A percentile compares a stretch with the other conserved stretches of the same genome.
Evolutionary conservation across 805 yeast species (phyloP).

Genomic region (Starmerella potacharoeniae): DNA sequence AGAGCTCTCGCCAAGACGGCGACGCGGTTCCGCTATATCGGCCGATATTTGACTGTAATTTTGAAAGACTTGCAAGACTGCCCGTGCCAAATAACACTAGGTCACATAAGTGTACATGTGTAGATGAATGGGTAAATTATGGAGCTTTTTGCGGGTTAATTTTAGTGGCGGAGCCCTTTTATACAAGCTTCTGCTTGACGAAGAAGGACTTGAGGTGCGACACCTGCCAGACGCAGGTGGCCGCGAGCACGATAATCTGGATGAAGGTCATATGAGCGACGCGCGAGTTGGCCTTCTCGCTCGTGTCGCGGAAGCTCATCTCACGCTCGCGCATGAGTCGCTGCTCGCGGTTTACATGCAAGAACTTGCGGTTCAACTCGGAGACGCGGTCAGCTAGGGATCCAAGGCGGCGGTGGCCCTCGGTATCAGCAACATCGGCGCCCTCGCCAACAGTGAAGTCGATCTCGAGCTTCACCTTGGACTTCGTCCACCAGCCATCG

Average conservation of each 20-base stretch:
- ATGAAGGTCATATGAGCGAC: slow-evolving; percentile 64
- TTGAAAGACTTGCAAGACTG: too few species aligned
- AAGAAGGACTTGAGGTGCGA: slow-evolving; percentile 69
- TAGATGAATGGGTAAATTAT: not conserved
- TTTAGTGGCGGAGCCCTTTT: slow-evolving; percentile 10
- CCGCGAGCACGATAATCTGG: slow-evolving; percentile 55
- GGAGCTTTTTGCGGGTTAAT: not conserved
- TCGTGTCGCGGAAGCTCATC: slow-evolving; percentile 60
- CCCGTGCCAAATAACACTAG: too few species aligned
- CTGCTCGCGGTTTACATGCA: slow-evolving; percentile 55
- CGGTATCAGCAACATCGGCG: slow-evolving; percentile 46
- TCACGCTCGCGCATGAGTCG: slow-evolving; percentile 52
- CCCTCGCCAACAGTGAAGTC: slow-evolving; percentile 63
- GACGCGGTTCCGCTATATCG: too few species aligned
- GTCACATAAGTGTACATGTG: not conserved
- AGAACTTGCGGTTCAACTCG: slow-evolving; percentile 46
- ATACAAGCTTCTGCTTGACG: slow-evolving; percentile 76
- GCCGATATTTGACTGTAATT: too few species aligned
- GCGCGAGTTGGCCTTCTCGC: slow-evolving; percentile 62
- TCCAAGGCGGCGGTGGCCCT: slow-evolving; percentile 43
- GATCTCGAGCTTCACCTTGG: slow-evolving; percentile 55
- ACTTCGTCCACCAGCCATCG: slow-evolving; percentile 52
- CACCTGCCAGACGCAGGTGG: slow-evolving; percentile 66
- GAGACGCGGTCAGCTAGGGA: slow-evolving; percentile 46
- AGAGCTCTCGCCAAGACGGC: too few species aligned